Evolutionary conservation across 768 basidiomycete species (phyloP).

Genomic region (Trametes sanguinea): DNA sequence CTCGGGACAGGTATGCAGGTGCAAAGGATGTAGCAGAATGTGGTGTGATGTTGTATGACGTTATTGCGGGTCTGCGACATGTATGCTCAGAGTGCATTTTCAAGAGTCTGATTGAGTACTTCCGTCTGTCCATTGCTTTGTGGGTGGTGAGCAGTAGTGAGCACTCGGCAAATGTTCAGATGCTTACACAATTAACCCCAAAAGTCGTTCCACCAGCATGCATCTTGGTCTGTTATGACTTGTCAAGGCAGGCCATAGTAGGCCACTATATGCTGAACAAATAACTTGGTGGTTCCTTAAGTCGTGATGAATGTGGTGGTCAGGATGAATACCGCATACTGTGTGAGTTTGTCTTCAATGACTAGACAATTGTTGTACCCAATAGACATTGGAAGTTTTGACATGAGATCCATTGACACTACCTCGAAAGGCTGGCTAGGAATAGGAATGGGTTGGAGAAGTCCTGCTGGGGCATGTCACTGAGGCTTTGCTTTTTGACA

Average conservation of each 20-base stretch:
- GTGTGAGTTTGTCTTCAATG: conserved; percentile 18
- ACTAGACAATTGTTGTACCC: conserved; percentile 10
- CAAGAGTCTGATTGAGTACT: conserved; percentile 36
- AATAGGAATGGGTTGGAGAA: too few species aligned
- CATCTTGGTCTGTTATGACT: conserved; percentile 12
- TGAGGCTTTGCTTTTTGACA: not conserved
- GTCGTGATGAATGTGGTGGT: not conserved
- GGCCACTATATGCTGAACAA: conserved; percentile 3
- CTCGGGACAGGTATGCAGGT: too few species aligned
- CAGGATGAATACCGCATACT: conserved; percentile 16
- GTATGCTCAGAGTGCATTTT: conserved; percentile 35
- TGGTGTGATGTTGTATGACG: too few species aligned
- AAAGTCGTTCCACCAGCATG: conserved; percentile 9
- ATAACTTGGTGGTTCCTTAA: too few species aligned
- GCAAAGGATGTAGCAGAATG: too few species aligned
- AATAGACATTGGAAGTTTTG: conserved; percentile 1
- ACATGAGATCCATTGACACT: not conserved
- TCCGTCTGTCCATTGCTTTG: conserved; percentile 41
- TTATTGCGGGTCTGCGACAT: too few species aligned
- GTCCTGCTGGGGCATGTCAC: too few species aligned
- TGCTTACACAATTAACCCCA: conserved; percentile 8
- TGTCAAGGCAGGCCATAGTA: conserved; percentile 11
- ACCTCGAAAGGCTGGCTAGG: too few species aligned
- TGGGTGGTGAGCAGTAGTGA: conserved; percentile 15
- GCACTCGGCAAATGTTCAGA: not conserved